A percentile compares a stretch with the other conserved stretches of the same genome.
These are phyloP conservation scores for Nothopassalora personata DNA, from an alignment of 2,329 filamentous ascomycete genomes.

Conservation along the genomic window DNA sequence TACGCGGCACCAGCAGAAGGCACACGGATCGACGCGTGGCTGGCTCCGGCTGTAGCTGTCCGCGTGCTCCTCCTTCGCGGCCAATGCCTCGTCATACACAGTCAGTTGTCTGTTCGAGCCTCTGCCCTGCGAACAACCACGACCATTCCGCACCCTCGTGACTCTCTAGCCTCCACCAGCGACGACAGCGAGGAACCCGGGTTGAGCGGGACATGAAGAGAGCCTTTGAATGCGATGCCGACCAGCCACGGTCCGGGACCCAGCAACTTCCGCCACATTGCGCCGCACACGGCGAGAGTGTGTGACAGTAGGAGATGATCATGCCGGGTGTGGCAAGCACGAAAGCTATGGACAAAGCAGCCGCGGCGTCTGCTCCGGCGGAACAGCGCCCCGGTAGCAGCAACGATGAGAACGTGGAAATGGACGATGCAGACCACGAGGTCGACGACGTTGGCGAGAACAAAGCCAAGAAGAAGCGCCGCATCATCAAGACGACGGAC, in stretches of 20 bases:
- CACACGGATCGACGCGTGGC: not conserved
- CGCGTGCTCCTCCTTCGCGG: not conserved
- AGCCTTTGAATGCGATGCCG: constrained; percentile 12
- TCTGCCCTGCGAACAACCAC: not conserved
- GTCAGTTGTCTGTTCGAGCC: not conserved
- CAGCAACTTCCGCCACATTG: constrained; percentile 12
- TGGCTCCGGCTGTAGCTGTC: not conserved
- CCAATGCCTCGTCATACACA: not conserved
- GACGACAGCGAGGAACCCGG: not conserved
- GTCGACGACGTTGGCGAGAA: constrained; percentile 20
- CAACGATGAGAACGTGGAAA: constrained; percentile 15
- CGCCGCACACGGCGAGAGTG: not conserved
- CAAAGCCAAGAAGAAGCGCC: constrained; percentile 32
- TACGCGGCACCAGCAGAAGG: not conserved
- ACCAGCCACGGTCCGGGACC: constrained; percentile 12
- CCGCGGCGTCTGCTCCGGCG: not conserved
- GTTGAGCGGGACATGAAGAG: constrained; percentile 17
- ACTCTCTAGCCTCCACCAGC: not conserved
- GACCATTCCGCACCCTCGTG: not conserved
- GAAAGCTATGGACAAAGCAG: not conserved
- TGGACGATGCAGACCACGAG: constrained; percentile 25
- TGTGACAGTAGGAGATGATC: constrained; percentile 2
- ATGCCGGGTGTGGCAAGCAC: constrained; percentile 8
- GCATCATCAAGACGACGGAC: constrained; percentile 43
- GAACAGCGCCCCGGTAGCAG: constrained; percentile 2